These are phyloP conservation scores for Pyrus pyrifolia DNA, from an alignment of 306 rosid genomes.

Conservation along the genomic window DNA sequence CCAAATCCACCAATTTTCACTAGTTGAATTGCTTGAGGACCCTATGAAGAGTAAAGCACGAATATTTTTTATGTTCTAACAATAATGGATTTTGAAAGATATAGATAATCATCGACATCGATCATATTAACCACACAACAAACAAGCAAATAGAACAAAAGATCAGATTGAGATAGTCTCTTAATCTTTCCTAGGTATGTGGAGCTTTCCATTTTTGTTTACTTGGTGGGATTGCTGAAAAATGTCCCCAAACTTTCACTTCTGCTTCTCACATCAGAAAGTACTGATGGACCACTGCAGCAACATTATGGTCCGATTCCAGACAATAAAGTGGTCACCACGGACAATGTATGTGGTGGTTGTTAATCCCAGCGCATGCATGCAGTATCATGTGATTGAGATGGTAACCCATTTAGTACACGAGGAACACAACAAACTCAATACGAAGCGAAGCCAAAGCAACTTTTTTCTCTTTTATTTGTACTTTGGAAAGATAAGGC, in stretches of 20 bases:
- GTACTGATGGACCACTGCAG: not conserved
- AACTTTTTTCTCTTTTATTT: not conserved
- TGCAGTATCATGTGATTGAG: not conserved
- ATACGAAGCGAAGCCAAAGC: not conserved
- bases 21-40: not conserved
- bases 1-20: not conserved
- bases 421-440: not conserved
- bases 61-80: too few relatives aligned
- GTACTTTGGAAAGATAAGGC: not conserved
- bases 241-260: not conserved
- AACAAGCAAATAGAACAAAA: not conserved
- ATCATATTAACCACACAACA: not conserved
- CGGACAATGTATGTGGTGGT: not conserved
- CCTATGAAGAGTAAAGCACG: too few relatives aligned
- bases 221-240: not conserved
- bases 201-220: not conserved
- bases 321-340: not conserved
- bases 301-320: not conserved
- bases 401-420: not conserved
- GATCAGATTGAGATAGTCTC: not conserved
- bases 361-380: not conserved
- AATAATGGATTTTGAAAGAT: not conserved
- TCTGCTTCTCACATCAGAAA: not conserved
- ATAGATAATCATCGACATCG: not conserved
- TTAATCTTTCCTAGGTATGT: not conserved